These are phyloP conservation scores for Letharia columbiana DNA, from an alignment of 495 filamentous ascomycete species.

Conservation along the genomic window DNA sequence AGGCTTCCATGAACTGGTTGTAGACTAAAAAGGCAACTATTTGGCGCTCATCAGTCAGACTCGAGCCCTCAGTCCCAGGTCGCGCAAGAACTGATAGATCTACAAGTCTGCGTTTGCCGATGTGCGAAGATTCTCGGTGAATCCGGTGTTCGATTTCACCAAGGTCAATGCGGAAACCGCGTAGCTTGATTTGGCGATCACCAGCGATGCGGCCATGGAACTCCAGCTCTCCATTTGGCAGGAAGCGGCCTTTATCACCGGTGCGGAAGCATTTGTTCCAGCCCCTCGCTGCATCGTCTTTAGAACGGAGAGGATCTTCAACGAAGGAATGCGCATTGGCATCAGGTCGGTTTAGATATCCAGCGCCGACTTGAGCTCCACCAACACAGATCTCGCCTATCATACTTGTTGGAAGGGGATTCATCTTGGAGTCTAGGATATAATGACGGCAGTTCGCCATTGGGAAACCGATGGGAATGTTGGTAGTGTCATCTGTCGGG, in stretches of 20 bases:
- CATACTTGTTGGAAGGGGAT: slow-evolving; percentile 49
- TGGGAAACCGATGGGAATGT: slow-evolving; percentile 28
- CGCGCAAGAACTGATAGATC: slow-evolving; percentile 18
- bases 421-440: slow-evolving; percentile 37
- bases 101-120: slow-evolving; percentile 14
- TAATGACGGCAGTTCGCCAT: slow-evolving; percentile 37
- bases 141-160: slow-evolving; percentile 55
- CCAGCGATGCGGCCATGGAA: slow-evolving; percentile 72
- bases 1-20: slow-evolving; percentile 7
- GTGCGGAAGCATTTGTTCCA: slow-evolving; percentile 66
- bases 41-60: slow-evolving; percentile 22
- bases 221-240: slow-evolving; percentile 61
- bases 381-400: slow-evolving; percentile 77
- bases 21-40: slow-evolving; percentile 25
- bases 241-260: slow-evolving; percentile 69
- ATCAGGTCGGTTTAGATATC: slow-evolving; percentile 75
- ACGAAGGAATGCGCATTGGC: slow-evolving; percentile 65
- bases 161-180: slow-evolving; percentile 70
- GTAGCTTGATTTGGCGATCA: slow-evolving; percentile 70
- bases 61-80: neutral
- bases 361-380: slow-evolving; percentile 66
- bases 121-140: slow-evolving; percentile 14
- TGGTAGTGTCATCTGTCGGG: slow-evolving; percentile 1
- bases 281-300: slow-evolving; percentile 25
- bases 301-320: slow-evolving; percentile 33